Percentiles rank a stretch among this genome's conserved stretches.
phyloP scores from a whole-genome alignment of 2,329 filamentous ascomycete genomes.

The Zasmidium angulare region DNA sequence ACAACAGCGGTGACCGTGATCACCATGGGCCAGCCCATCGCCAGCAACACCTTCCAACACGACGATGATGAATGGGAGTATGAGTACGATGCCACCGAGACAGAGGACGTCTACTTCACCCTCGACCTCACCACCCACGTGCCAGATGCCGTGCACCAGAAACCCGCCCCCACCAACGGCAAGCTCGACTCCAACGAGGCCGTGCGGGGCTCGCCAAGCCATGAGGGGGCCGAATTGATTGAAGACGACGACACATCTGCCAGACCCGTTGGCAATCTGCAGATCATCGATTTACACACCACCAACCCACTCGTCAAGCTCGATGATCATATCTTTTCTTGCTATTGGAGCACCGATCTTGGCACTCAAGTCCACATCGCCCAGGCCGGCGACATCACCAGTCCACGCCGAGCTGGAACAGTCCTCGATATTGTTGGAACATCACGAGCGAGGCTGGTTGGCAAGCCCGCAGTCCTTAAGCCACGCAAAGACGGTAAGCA shows the following conservation, averaged over 20 bases:
- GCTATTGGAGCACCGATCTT: constrained; percentile 77
- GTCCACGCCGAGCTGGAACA: constrained; percentile 52
- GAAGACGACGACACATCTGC: constrained; percentile 13
- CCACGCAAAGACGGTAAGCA: constrained; percentile 24
- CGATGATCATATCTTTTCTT: constrained; percentile 73
- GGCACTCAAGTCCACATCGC: constrained; percentile 72
- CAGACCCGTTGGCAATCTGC: constrained; percentile 51
- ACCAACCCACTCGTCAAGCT: constrained; percentile 76
- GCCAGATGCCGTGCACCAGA: constrained; percentile 26
- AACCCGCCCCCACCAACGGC: background rate
- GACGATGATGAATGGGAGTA: constrained; percentile 60
- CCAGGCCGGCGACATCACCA: constrained; percentile 39
- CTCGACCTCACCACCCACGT: constrained; percentile 55
- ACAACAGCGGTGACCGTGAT: background rate
- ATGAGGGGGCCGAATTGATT: background rate
- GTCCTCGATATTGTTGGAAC: constrained; percentile 72
- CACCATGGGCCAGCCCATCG: constrained; percentile 7
- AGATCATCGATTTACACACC: constrained; percentile 81
- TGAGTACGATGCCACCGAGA: constrained; percentile 58
- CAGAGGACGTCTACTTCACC: constrained; percentile 60
- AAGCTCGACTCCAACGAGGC: background rate
- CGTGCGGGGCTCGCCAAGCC: background rate
- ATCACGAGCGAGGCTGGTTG: constrained; percentile 68
- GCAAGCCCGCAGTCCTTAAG: constrained; percentile 60
- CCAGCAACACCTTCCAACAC: too few species aligned